A percentile compares a stretch with the other conserved stretches of the same genome.
phyloP scores from a whole-genome alignment of 768 basidiomycete species.

The Cubamyces sp. region DNA sequence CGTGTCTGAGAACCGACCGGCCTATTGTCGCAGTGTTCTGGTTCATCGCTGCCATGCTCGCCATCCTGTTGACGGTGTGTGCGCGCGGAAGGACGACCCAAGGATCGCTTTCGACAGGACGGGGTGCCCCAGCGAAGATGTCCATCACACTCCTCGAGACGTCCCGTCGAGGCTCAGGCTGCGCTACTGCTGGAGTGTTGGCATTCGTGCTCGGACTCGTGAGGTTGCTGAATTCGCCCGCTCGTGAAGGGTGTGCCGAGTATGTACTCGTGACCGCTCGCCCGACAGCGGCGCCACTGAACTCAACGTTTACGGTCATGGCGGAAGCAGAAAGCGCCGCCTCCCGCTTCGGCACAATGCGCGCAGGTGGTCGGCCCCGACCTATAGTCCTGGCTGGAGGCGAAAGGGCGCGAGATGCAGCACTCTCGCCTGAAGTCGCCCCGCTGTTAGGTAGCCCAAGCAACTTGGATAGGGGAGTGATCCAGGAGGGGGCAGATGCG shows the following conservation, averaged over 20 bases:
- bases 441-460: conserved; percentile 51
- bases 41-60: conserved; percentile 8
- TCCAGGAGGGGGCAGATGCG: conserved; percentile 56
- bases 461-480: conserved; percentile 83
- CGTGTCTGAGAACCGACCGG: conserved; percentile 29
- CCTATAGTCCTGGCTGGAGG: conserved; percentile 27
- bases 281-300: conserved; percentile 73
- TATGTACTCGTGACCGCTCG: conserved; percentile 53
- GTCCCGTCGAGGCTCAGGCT: conserved; percentile 23
- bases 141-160: conserved; percentile 60
- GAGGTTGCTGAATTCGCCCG: conserved; percentile 17
- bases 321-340: conserved; percentile 87
- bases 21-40: conserved; percentile 29
- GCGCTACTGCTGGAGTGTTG: conserved; percentile 11
- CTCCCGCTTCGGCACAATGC: conserved; percentile 75
- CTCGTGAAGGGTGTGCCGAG: conserved; percentile 26
- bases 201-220: conserved; percentile 13
- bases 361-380: conserved; percentile 40
- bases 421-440: conserved; percentile 36
- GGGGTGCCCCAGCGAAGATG: conserved; percentile 92
- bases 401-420: conserved; percentile 30
- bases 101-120: conserved; percentile 52
- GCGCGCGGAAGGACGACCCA: conserved; percentile 70
- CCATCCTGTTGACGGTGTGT: conserved; percentile 5
- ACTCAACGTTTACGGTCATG: conserved; percentile 96